Conservation (phyloP, 208 protist species). For the Trypanosoma theileri region DNA sequence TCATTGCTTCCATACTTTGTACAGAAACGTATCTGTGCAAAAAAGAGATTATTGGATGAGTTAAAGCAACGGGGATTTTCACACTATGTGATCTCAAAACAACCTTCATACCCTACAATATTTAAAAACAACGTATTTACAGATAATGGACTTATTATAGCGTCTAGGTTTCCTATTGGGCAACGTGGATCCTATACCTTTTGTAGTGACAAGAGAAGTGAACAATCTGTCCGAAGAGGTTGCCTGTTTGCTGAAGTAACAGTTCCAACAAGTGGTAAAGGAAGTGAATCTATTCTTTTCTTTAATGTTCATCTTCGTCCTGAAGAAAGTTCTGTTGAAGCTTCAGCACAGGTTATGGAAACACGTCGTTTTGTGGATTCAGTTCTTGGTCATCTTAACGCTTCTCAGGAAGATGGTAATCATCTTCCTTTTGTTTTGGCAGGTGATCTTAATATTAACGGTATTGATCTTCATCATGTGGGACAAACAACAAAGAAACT, state of each 20-base stretch:
- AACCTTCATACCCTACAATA: constrained; percentile 84
- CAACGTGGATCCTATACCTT: constrained; percentile 86
- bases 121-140: constrained; percentile 72
- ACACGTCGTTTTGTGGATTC: constrained; percentile 63
- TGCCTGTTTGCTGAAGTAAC: constrained; percentile 85
- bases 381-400: constrained; percentile 58
- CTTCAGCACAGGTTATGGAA: constrained; percentile 78
- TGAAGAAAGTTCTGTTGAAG: constrained; percentile 48
- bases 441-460: constrained; percentile 85
- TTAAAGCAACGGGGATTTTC: constrained; percentile 71
- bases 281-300: constrained; percentile 52
- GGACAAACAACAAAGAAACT: constrained; percentile 52
- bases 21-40: constrained; percentile 73
- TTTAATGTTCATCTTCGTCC: constrained; percentile 87
- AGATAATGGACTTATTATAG: constrained; percentile 87
- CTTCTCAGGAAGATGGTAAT: constrained; percentile 25
- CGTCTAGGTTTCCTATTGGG: constrained; percentile 81
- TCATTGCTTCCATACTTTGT: constrained; percentile 76
- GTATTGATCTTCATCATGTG: constrained; percentile 51
- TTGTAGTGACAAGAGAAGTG: constrained; percentile 42
- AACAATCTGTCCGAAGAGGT: constrained; percentile 54
- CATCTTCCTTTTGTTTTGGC: constrained; percentile 62
- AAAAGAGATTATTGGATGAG: constrained; percentile 72
- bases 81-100: constrained; percentile 83
- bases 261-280: constrained; percentile 41